Conservation (phyloP, 345 rosid species). For the Ceriops tagal region DNA sequence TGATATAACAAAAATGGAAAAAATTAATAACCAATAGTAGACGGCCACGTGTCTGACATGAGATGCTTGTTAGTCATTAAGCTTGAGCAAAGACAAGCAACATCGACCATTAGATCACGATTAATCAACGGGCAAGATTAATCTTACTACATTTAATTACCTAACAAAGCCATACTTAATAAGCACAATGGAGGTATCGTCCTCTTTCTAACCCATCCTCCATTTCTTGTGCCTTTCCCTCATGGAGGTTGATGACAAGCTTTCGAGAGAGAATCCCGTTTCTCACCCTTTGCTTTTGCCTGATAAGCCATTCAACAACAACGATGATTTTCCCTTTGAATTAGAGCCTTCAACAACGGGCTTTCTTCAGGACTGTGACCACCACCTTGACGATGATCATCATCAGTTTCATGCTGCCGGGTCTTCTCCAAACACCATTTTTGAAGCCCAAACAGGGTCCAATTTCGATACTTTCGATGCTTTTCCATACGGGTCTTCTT, state of each 20-base stretch:
- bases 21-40: no score
- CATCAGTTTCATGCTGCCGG: conserved; percentile 37
- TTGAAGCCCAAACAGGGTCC: conserved; percentile 31
- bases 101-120: conserved; percentile 12
- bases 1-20: no score
- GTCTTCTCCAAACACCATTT: conserved; percentile 43
- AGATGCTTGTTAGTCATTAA: conserved; percentile 15
- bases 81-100: neutral
- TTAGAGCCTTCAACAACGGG: conserved; percentile 30
- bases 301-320: conserved; percentile 23
- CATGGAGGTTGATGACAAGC: conserved; percentile 6
- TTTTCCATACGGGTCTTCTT: conserved; percentile 32
- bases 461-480: conserved; percentile 46
- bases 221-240: neutral
- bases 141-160: neutral
- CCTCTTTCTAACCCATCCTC: neutral
- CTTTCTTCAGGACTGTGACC: conserved; percentile 53
- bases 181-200: conserved; percentile 3
- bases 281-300: conserved; percentile 9
- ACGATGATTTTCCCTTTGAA: conserved; percentile 37
- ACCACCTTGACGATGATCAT: conserved; percentile 11
- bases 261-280: neutral
- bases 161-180: neutral
- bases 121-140: conserved; percentile 14
- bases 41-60: neutral